Base-by-base conservation (phyloP, 306 rosid species). In the Acacia acuminata region DNA sequence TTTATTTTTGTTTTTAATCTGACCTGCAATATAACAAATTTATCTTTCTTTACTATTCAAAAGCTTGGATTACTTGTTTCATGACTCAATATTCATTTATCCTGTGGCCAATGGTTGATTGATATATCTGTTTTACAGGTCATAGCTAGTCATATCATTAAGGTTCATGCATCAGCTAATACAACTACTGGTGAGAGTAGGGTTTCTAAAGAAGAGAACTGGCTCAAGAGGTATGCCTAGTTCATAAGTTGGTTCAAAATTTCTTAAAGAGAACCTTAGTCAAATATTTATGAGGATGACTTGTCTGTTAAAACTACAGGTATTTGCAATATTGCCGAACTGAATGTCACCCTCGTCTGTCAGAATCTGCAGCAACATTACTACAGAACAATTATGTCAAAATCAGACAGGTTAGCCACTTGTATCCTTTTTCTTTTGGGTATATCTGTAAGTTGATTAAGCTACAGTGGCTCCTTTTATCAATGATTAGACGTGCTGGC, bases 131-230 rank as follows among this genome's bases (percentile, higher is more conserved):
- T 85, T 83, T 87, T 82, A 56, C 97, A 96, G 99, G 81, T 87
- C 65, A 96, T 96, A 83, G 98, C 98, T 40, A 92, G 92, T 83
- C 99, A 96, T 84, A 87, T 96, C 89, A 92, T 96, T 75, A 94
- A 88, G 86, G 88, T 96, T 44, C 99, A 96, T 85, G 91, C 97
- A 24, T 90, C 97, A 22, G 99, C 97, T 63, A 76, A 76, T 76
- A 86, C 91, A 71, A 80, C 89, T 13, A 61, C 60, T 72, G 92
- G 94, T 69, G 98, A 96, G 38, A 84, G 5, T 83, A 90, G 82
- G 80, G 66, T 30, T 82, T 82, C 90, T 32, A 90, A 94, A 86
- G 99, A 90, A 83, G 98, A 94, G 73, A 94, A 92, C 80, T 96
- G 99, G 99, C 80, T 96, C 85, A 96, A 96, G 87, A 96, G 99